Evolutionary conservation across 1,284 basidiomycete genomes (phyloP).

Genomic region (Ganoderma lucidum): DNA sequence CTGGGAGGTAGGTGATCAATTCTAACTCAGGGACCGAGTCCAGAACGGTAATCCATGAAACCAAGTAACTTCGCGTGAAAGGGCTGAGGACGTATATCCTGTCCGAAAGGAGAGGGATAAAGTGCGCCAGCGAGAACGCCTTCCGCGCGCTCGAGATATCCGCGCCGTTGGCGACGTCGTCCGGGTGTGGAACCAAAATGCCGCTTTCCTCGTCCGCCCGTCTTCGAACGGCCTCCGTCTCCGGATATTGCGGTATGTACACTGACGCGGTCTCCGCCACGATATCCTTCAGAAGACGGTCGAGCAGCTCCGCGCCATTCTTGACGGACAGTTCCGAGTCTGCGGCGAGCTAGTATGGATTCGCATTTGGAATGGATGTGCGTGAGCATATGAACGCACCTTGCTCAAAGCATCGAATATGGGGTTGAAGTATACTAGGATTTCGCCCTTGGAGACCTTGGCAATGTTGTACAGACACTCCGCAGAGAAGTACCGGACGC

Average conservation of each 20-base stretch:
- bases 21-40: conserved; percentile 98
- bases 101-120: conserved; percentile 94
- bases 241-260: conserved; percentile 91
- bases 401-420: conserved; percentile 98
- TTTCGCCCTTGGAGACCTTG: conserved; percentile 98
- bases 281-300: conserved; percentile 96
- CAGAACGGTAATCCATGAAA: conserved; percentile 96
- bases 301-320: conserved; percentile 98
- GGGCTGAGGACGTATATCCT: conserved; percentile 96
- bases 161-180: conserved; percentile 56
- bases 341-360: conserved; percentile 80
- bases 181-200: conserved; percentile 72
- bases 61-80: conserved; percentile 95
- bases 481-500: conserved; percentile 96
- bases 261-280: conserved; percentile 96
- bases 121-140: conserved; percentile 94
- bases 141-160: conserved; percentile 60
- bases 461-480: conserved; percentile 99
- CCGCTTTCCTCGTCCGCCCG: conserved; percentile 45
- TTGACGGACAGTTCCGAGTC: conserved; percentile 98
- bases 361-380: conserved; percentile 13
- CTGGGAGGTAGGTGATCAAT: conserved; percentile 92
- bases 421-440: conserved; percentile 97
- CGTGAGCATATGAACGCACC: conserved; percentile 55
- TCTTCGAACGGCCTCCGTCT: conserved; percentile 73